Evolutionary conservation across 805 yeast species (phyloP).

Genomic region (Saturnispora halmiae): DNA sequence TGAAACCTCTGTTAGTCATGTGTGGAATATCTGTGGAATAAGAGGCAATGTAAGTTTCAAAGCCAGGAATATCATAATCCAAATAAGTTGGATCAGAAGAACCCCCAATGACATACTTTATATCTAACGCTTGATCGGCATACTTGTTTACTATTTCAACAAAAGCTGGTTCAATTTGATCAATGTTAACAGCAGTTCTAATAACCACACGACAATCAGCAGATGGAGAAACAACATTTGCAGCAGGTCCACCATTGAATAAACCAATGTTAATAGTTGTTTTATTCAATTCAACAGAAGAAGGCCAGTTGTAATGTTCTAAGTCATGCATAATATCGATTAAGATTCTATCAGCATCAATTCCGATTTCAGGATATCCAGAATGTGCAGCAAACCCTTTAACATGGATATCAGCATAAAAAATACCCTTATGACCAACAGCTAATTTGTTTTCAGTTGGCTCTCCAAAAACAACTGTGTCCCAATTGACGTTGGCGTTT

Average conservation of each 20-base stretch:
- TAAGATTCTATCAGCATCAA: slow-evolving; percentile 50
- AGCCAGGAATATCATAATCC: slow-evolving; percentile 57
- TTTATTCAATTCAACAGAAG: slow-evolving; percentile 44
- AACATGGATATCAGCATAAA: slow-evolving; percentile 34
- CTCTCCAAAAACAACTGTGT: slow-evolving; percentile 60
- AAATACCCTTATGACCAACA: slow-evolving; percentile 60
- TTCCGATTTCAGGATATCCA: slow-evolving; percentile 62
- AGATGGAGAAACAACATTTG: slow-evolving; percentile 54
- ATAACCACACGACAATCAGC: slow-evolving; percentile 43
- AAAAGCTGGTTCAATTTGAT: slow-evolving; percentile 31
- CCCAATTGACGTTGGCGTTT: slow-evolving; percentile 39
- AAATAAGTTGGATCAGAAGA: slow-evolving; percentile 35
- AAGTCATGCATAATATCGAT: slow-evolving; percentile 42
- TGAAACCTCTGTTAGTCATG: slow-evolving; percentile 27
- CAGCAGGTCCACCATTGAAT: slow-evolving; percentile 54
- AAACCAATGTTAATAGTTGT: slow-evolving; percentile 55
- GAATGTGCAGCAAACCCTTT: slow-evolving; percentile 56
- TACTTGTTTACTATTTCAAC: slow-evolving; percentile 25
- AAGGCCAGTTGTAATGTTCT: slow-evolving; percentile 38
- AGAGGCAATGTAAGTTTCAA: slow-evolving; percentile 35
- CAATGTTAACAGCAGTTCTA: slow-evolving; percentile 44
- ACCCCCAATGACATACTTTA: slow-evolving; percentile 13
- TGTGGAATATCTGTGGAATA: slow-evolving; percentile 40
- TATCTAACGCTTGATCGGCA: slow-evolving; percentile 15
- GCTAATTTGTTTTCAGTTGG: slow-evolving; percentile 66